phyloP scores from a whole-genome alignment of 2,329 filamentous ascomycete genomes.

The Venturia aucupariae region DNA sequence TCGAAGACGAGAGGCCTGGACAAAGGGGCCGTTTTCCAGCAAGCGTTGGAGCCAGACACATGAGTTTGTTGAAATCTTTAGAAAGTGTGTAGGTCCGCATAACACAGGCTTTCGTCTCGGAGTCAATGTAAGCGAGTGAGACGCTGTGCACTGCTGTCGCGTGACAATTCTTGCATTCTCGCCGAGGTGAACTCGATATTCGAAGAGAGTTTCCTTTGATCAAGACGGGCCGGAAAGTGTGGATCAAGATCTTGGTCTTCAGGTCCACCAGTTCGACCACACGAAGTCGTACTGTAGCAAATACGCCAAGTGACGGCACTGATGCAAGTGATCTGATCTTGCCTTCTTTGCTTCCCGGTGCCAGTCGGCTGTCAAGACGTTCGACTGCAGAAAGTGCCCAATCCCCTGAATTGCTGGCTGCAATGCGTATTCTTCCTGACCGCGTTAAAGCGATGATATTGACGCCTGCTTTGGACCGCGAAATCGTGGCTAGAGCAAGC shows the following conservation, averaged over 20 bases:
- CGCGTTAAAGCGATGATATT: slow-evolving; percentile 27
- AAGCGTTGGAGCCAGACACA: slow-evolving; percentile 44
- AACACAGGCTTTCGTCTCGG: slow-evolving; percentile 52
- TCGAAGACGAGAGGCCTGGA: slow-evolving; percentile 32
- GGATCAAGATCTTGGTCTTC: slow-evolving; percentile 45
- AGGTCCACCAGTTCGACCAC: slow-evolving; percentile 55
- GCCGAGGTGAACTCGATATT: slow-evolving; percentile 47
- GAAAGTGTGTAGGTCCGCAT: slow-evolving; percentile 54
- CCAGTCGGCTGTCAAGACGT: neutral
- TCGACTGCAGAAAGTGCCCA: neutral
- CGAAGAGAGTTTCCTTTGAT: slow-evolving; percentile 53
- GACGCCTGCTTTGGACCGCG: slow-evolving; percentile 24
- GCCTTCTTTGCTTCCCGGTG: slow-evolving; percentile 25
- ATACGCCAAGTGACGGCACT: slow-evolving; percentile 48
- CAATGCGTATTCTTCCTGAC: slow-evolving; percentile 27
- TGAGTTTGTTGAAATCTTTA: slow-evolving; percentile 40
- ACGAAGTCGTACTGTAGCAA: slow-evolving; percentile 50
- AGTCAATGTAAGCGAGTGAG: slow-evolving; percentile 54
- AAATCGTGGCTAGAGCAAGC: slow-evolving; percentile 23
- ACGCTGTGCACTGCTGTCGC: slow-evolving; percentile 51
- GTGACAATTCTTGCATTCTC: slow-evolving; percentile 42
- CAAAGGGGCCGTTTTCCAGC: slow-evolving; percentile 28
- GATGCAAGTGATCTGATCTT: slow-evolving; percentile 49
- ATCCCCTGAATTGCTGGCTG: slow-evolving; percentile 13
- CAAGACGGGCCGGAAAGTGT: slow-evolving; percentile 51